Evolutionary conservation across 192 early-diverging fungal species (phyloP), one percentile per base, ranked within the genome.

Genomic region (Umbelopsis vinacea): DNA sequence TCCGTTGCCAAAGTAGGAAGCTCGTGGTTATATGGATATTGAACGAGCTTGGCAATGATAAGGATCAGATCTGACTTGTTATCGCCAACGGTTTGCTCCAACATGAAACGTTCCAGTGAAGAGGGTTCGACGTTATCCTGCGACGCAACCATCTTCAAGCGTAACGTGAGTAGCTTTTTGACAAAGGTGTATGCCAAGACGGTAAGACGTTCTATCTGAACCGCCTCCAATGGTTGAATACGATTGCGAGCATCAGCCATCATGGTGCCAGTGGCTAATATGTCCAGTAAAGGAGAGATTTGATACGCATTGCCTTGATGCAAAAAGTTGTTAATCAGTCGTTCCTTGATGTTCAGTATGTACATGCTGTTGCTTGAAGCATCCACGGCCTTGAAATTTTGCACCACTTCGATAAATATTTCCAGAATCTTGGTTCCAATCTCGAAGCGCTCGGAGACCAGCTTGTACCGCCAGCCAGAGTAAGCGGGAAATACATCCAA

Each of bases 221-320:
- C 11, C 50, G 66, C 46, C 74, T 80, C 57, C 40, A 53, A 17
- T 43, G 45, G 24, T 67, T 81, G 46, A 60, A 82, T 67, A 14
- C 71, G 75, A 76, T 46, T 77, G 57, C 26, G 57, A 38, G 57
- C 29, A 74, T 67, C 74, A 54, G 21, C 80, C 67, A 52, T 77
- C 9, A 14, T 83, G 14, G 81, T 76, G 14, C 80, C 83, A 22
- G 72, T 66, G 12, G 78, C 75, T 46, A 88, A 79, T 21, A 80
- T 79, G 21, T 77, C 82, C 19, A 86, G 69, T 15, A 87, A 66
- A 2, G 84, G 84, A 23, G 78, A 66, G 14, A 79, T 67, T 9
- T 85, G 77, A 33, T 85, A 80, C 46, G 75, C 79, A 22, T 81
- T 83, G 43, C 84, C 86, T 21, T 88, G 81, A 37, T 76, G 73